Evolutionary conservation across 2,329 filamentous ascomycete genomes (phyloP).

Genomic region (Hymenoscyphus occultus): DNA sequence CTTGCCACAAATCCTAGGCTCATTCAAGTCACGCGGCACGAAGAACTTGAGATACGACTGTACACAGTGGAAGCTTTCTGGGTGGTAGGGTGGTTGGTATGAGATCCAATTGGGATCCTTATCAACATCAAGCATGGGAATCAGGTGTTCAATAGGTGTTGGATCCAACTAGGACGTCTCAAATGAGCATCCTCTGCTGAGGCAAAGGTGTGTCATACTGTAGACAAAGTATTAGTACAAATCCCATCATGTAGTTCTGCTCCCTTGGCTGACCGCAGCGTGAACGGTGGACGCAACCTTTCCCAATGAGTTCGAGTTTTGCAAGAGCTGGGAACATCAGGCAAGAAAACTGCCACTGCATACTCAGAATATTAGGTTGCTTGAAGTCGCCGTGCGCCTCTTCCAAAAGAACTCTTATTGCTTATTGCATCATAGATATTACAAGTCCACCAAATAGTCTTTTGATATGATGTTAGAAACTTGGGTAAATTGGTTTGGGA

Average conservation of each 20-base stretch:
- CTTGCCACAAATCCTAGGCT: slow-evolving; percentile 5
- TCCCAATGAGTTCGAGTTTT: slow-evolving; percentile 9
- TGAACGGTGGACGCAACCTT: not conserved
- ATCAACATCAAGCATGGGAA: slow-evolving; percentile 1
- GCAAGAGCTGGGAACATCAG: slow-evolving; percentile 2
- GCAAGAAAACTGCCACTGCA: slow-evolving; percentile 9
- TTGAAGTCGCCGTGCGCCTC: not conserved
- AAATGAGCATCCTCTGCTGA: not conserved
- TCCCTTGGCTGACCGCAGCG: slow-evolving; percentile 1
- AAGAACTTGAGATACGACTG: slow-evolving; percentile 10
- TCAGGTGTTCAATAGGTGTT: not conserved
- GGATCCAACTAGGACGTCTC: slow-evolving; percentile 5
- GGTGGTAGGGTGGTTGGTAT: slow-evolving; percentile 1
- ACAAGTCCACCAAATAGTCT: slow-evolving; percentile 7
- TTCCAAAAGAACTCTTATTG: not conserved
- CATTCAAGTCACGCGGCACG: slow-evolving; percentile 6
- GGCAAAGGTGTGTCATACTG: not conserved
- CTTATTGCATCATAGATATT: slow-evolving; percentile 8
- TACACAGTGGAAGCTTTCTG: slow-evolving; percentile 8
- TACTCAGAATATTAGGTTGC: slow-evolving; percentile 3
- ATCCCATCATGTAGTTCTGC: slow-evolving; percentile 6
- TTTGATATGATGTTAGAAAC: not conserved
- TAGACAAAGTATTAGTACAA: not conserved
- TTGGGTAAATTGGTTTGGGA: no score
- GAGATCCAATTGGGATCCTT: slow-evolving; percentile 6